Evolutionary conservation across 805 yeast genomes (phyloP).

Genomic region (Metschnikowia proteae): DNA sequence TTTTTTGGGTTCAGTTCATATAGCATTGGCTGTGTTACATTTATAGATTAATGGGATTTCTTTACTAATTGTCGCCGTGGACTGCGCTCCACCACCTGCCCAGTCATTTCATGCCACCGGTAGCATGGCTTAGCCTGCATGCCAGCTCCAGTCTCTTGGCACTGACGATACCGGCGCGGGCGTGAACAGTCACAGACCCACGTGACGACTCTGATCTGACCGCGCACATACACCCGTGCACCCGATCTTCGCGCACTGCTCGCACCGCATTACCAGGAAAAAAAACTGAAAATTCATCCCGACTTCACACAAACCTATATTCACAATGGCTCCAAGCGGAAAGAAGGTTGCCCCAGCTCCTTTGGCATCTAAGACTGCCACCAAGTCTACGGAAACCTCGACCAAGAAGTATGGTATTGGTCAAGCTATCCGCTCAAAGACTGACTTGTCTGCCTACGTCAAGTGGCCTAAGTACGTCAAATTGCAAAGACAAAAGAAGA

Average conservation of each 20-base stretch:
- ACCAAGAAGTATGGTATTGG: conserved; percentile 90
- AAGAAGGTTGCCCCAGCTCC: conserved; percentile 99
- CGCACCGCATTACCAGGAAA: conserved; percentile 7
- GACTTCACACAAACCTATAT: conserved; percentile 5
- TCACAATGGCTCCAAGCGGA: conserved; percentile 41
- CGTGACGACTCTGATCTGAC: conserved; percentile 3
- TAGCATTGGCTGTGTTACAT: neutral
- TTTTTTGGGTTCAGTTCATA: conserved; percentile 1
- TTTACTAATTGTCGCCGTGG: no score
- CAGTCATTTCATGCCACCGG: no score
- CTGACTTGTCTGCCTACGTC: conserved; percentile 94
- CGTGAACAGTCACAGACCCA: conserved; percentile 10
- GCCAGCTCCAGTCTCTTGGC: no score
- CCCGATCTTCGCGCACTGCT: conserved; percentile 6
- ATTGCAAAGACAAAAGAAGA: conserved; percentile 98
- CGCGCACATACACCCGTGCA: conserved; percentile 12
- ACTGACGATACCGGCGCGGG: neutral
- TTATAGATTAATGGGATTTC: conserved; percentile 3
- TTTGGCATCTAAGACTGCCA: conserved; percentile 66
- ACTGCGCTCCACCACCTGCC: no score
- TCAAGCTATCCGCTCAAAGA: conserved; percentile 92
- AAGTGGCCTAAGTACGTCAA: conserved; percentile 99
- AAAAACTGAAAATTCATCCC: conserved; percentile 7
- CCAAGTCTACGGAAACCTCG: conserved; percentile 25
- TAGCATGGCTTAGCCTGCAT: no score